Evolutionary conservation across 768 basidiomycete genomes (phyloP).

Genomic region (Xerocomus brunneocitrinus): DNA sequence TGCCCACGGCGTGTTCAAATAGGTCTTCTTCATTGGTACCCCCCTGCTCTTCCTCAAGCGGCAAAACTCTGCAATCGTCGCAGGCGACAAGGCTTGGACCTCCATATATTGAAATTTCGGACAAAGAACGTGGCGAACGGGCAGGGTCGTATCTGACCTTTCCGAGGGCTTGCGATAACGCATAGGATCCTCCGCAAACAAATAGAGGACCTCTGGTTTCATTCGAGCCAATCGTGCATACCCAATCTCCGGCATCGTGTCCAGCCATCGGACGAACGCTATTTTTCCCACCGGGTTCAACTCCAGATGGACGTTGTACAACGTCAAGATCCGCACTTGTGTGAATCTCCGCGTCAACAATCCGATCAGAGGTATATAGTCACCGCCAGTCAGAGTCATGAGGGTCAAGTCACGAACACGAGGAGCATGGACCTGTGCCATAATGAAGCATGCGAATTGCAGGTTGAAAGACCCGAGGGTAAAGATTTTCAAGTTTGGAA

Average conservation of each 20-base stretch:
- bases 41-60: conserved; percentile 35
- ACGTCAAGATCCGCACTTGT: conserved; percentile 50
- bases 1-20: conserved; percentile 36
- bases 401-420: conserved; percentile 54
- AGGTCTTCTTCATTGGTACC: conserved; percentile 48
- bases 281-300: conserved; percentile 20
- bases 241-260: conserved; percentile 52
- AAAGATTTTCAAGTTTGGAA: conserved; percentile 48
- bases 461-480: conserved; percentile 54
- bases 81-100: conserved; percentile 35
- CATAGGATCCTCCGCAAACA: conserved; percentile 43
- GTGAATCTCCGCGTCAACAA: conserved; percentile 46
- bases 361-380: conserved; percentile 48
- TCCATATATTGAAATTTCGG: conserved; percentile 47
- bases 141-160: not conserved
- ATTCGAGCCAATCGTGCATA: conserved; percentile 49
- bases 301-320: conserved; percentile 42
- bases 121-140: conserved; percentile 31
- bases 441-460: conserved; percentile 43
- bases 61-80: conserved; percentile 35
- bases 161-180: conserved; percentile 15
- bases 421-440: conserved; percentile 52
- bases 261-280: conserved; percentile 46
- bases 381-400: conserved; percentile 46
- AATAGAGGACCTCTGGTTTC: conserved; percentile 38